Base-by-base conservation (phyloP, 192 early-diverging fungal species). In the Coemansia sp. region DNA sequence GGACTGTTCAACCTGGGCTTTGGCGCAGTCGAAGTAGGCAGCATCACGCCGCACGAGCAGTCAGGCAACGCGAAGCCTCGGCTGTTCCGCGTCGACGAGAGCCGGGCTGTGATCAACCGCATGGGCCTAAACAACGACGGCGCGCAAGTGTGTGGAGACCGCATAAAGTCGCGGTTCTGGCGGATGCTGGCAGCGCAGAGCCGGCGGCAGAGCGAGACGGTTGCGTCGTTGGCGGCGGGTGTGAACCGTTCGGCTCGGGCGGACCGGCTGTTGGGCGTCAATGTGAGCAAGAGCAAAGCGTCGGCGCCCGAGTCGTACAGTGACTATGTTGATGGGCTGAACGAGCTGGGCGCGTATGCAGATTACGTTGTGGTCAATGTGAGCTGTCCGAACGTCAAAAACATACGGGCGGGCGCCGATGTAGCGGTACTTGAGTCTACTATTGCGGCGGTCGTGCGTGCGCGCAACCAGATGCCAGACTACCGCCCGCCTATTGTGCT, bases 321-420 rank as follows among this genome's bases (percentile, higher is more conserved):
- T 10, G 94, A 96, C 75, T 96, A 93, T 71, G 85, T 93, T n/a
- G 66, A 80, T 19, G 94, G 94, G 10, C 77, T 96, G 15, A 63
- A 82, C 59, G 68, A 44, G 47, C 77, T 96, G 19, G 94, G 91
- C 46, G 69, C 83, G 4, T 90, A 84, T 66, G 94, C 93, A 3
- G 94, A 96, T 83, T 92, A 93, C 47, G 63, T 95, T 15, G 94
- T 96, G 5, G 73, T 96, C 57, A 96, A 96, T 64, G 89, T 96
- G 52, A 90, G 87, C 66, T 89, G 87, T 49, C 94, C 94, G 21
- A 96, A 96, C 68, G 91, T 91, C 21, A 92, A 88, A 21, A 93
- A 92, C 54, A 82, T 95, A 65, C 67, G 89, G 44, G 86, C 86
- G 1, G 57, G 90, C 59, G 89, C 91, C 57, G 71, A 90, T 22